Evolutionary conservation across 2,329 filamentous ascomycete genomes (phyloP), one percentile per base, ranked within the genome.

Genomic region (Fusarium luffae): DNA sequence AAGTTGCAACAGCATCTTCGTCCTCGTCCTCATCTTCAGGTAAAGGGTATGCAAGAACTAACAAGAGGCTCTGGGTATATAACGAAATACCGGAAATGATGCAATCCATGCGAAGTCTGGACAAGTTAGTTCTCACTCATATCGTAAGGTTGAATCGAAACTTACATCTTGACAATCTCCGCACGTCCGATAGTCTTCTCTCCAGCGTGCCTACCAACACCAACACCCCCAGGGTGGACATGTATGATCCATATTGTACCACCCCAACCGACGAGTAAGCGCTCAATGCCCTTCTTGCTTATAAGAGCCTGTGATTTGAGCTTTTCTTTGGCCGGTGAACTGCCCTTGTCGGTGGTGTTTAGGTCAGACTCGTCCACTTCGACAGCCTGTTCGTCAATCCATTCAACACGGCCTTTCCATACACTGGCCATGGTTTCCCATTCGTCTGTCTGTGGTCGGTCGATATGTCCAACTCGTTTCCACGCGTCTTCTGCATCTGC

Each of bases 371-470:
- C 90, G 56, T 95, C 92, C 5, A 83, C 85, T 71, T 94, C 92
- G n/a, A 98, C 84, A 8, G 88, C 85, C 65, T 90, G 87, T 74
- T 97, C 92, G 75, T 98, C 93, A 46, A 98, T 91, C 96, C 96
- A 99, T 77, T 98, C 94, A 2, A 90, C 90, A 23, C 94, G 87
- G 4, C 93, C 93, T 81, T 95, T 97, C 94, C 96, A 98, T 6
- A 98, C 93, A 48, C 92, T 89, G 1, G 94, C 94, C 94, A 99
- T 98, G 43, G 97, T 94, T 71, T 98, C 93, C 93, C 96, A 98
- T 59, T 92, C 90, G 11, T 92, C 89, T 7, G 92, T 92, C 74
- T 93, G 92, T 3, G 96, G 96, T 44, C 94, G 89, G 76, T 97
- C 94, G 64, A 97, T 91, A 77, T 98, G 95, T 25, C 93, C 94